Evolutionary conservation across 345 rosid genomes (phyloP), one percentile per base, ranked within the genome.

Genomic region (Acer campestre): DNA sequence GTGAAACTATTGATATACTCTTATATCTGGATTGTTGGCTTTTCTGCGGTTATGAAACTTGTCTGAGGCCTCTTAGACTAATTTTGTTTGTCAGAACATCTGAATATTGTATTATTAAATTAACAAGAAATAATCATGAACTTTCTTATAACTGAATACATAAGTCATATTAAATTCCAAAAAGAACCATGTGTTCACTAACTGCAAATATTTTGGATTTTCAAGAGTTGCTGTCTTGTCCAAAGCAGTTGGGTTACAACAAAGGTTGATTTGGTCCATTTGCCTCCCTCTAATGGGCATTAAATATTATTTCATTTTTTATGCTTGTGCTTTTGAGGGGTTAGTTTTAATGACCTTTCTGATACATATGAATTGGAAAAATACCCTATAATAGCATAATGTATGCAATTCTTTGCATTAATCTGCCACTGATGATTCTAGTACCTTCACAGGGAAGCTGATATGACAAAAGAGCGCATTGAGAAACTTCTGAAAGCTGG

Each of bases 381-480:
- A 16, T 8, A 11, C 1, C 6, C 4, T 61, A 27, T 40, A 31
- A 31, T 31, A 31, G 6, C 4, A 31, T 31, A 14, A 23, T 44
- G 58, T 71, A 40, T 73, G 67, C 56, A 42, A 23, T 40, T 55
- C 18, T 8, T 61, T 73, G 29, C 62, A 4, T 69, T 3, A 3
- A 59, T 70, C 48, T 27, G 63, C 29, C 68, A 40, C 7, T 80
- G 63, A 56, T 75, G 75, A 63, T 80, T 17, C 53, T 63, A n/a
- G 8, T 81, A 71, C 64, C 70, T 84, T 78, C 18, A 62, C 90
- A 97, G 99, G 79, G 99, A 97, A 84, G 90, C 97, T 78, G 98
- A 97, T 85, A 88, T 91, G 97, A 97, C 98, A 0, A 97, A 94
- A 74, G 99, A 97, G 77, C 92, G 98, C 25, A 97, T 97, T 80